Evolutionary conservation across 257 asterid species (phyloP).

Genomic region (Solanum medicagineum): DNA sequence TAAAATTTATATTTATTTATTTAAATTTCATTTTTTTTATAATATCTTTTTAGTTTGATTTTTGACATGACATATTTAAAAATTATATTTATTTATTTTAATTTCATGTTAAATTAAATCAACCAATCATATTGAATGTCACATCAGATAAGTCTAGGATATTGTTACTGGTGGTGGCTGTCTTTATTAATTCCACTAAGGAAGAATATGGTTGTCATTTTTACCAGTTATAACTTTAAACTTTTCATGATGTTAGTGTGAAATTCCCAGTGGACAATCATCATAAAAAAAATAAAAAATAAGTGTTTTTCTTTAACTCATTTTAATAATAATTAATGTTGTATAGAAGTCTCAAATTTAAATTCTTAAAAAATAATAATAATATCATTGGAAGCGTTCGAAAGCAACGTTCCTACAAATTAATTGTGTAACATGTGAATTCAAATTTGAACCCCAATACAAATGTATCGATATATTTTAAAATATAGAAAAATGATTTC

Average conservation of each 20-base stretch:
- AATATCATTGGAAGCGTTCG: rapidly evolving
- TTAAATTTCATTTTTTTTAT: too few species aligned
- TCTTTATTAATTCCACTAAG: background rate
- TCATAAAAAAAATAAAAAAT: background rate
- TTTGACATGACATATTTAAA: too few species aligned
- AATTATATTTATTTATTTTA: too few species aligned
- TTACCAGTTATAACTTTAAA: background rate
- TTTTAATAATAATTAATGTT: background rate
- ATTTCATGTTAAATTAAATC: too few species aligned
- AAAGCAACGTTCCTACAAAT: too few species aligned
- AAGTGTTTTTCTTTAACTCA: background rate
- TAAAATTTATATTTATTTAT: too few species aligned
- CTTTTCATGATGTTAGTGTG: background rate
- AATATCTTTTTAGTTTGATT: too few species aligned
- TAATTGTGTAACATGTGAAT: too few species aligned
- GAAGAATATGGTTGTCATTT: background rate
- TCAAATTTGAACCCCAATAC: too few species aligned
- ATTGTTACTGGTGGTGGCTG: background rate
- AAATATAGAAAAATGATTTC: background rate
- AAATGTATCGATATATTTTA: background rate
- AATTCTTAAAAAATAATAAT: background rate
- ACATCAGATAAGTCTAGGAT: background rate
- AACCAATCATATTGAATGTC: background rate
- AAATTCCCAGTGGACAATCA: background rate
- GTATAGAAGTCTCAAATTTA: rapidly evolving